Base-by-base conservation (phyloP, 2,329 filamentous ascomycete species). In the Pseudogymnoascus sp. region DNA sequence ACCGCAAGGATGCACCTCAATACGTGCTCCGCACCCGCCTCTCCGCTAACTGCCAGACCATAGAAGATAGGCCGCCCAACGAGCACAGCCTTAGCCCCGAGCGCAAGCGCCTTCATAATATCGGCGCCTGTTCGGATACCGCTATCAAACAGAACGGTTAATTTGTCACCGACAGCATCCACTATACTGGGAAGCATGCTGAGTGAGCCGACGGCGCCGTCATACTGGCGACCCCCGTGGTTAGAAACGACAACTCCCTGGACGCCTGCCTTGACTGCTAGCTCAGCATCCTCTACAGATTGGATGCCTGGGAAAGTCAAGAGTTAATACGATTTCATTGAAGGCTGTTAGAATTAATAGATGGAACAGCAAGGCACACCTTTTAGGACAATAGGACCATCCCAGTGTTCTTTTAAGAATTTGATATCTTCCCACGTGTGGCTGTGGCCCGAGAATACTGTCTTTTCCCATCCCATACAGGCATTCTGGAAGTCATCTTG, bases 161-260 rank as follows among this genome's bases (percentile, higher is more conserved):
- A 60, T 39, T 67, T 63, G 16, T 67, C 64, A 7, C 66, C 66
- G 19, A 67, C 63, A n/a, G 68, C 74, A 67, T 67, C 74, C 1
- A 78, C 79, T 62, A 87, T 86, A 63, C 79, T 80, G 73, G 86
- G 82, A 65, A 86, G 67, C 1, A 82, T 82, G 69, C 87, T 84
- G 60, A 87, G 71, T 68, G 79, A 83, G 11, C 79, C 83, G 62
- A 83, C 76, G 2, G 84, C 83, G 0, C 84, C 84, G 66, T 86
- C 84, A 2, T 86, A 81, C 71, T 87, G 83, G 19, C 84, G 67
- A 0, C 84, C 84, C 1, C 82, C 84, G 64, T 76, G 74, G 63
- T 87, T 87, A 22, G 76, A 80, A 8, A 86, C 83, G 1, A 87
- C 80, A 63, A 87, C 85, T 0, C 83, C 84, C 67, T 86, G 82